Evolutionary conservation across 805 yeast species (phyloP), one percentile per base, ranked within the genome.

Genomic region (Teunomyces lycoperdinae): DNA sequence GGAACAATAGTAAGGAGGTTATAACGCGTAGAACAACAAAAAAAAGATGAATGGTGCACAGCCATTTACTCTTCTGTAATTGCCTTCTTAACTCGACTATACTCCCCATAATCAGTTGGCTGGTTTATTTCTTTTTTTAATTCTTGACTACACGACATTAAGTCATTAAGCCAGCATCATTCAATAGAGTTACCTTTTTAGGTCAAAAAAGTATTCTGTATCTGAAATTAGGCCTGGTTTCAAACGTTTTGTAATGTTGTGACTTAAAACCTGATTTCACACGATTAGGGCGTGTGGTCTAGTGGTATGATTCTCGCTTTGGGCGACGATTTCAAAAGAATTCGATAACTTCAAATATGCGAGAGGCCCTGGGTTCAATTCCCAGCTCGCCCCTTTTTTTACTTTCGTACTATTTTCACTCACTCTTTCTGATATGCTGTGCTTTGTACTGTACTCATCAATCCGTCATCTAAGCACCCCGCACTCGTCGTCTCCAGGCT

Each of bases 341-440:
- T 20, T 34, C 20, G 8, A 11, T 4, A 26, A 4, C 24, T 20
- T 5, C 62, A 59, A 57, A 47, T 46, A 50, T 77, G 80, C 77
- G 80, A 76, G 80, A 76, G 80, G 80, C 79, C 81, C 80, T 73
- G 80, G 80, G 80, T 76, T 76, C 80, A 76, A 76, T 76, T 76
- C 80, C 80, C 80, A 72, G 80, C 61, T 57, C 60, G 70, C 72
- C 73, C 73, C 70, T 24, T 32, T 31, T 17, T 29, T 41, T 26
- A 11, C 1, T 29, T 29, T 20, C 3, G 17, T 17, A 17, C 17
- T 17, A 2, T 17, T 20, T 20, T 20, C 1, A 20, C 24, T 5
- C 2, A 20, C 4, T 20, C 24, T 20, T 20, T 20, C 24, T 20
- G 33, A 16, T 26, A 20, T 16, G 26, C 9, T 24, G 45, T 20